Evolutionary conservation across 345 rosid species (phyloP), one percentile per base, ranked within the genome.

Genomic region (Schrenkiella parvula): DNA sequence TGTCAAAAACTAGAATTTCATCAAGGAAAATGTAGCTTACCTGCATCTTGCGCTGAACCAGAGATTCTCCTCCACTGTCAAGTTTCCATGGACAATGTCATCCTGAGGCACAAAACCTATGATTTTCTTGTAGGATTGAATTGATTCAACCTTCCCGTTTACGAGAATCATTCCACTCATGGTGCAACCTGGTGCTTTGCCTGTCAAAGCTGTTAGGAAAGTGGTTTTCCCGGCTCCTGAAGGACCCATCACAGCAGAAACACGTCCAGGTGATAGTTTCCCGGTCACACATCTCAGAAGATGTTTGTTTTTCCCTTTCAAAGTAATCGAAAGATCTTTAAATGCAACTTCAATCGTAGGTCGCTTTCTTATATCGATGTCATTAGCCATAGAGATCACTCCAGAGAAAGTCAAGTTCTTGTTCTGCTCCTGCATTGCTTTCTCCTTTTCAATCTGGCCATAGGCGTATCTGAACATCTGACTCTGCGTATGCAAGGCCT

Each of bases 41-140:
- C 99, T 90, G 96, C 99, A 95, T 81, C 96, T 85, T 73, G 99
- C 98, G 64, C 98, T 95, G 81, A 95, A 95, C 97, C 98, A 90
- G 39, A 92, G 97, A 76, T 95, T 95, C 73, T 95, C 99, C 79
- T 86, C 96, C 68, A 95, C 97, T 1, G 97, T 86, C 81, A 95
- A 83, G 89, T 95, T 95, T 58, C 99, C 99, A 69, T 95, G 99
- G 69, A 95, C 99, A 22, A 92, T 95, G 72, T 95, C 99, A 75
- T 95, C 99, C 70, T 95, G 98, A 21, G 99, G 98, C 73, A 95
- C 99, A 73, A 85, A 92, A 37, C 99, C 98, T 6, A 88, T 95
- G 61, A 95, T 87, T 82, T 71, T 95, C 85, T 84, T 90, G 85
- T 88, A 95, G 32, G 95, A 82, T 59, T 86, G 92, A 70, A 92